These are phyloP conservation scores for Amphichorda felina DNA, from an alignment of 2,329 filamentous ascomycete genomes.

Conservation along the genomic window DNA sequence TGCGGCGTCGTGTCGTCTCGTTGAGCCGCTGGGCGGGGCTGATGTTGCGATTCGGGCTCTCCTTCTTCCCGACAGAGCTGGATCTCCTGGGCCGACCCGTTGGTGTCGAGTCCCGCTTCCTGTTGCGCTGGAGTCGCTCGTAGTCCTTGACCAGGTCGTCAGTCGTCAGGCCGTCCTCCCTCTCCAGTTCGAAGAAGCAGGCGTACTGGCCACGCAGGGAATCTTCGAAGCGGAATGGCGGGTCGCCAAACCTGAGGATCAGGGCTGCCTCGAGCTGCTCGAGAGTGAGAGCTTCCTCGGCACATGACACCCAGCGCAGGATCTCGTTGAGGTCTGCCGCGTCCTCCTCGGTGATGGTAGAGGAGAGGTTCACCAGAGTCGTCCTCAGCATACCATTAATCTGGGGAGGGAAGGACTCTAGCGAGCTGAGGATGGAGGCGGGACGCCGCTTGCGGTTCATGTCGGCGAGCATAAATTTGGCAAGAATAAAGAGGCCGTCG, in stretches of 20 bases:
- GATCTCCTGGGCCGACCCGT: constrained; percentile 1
- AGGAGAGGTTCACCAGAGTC: constrained; percentile 27
- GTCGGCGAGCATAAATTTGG: constrained; percentile 38
- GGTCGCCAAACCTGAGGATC: constrained; percentile 27
- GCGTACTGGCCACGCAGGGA: constrained; percentile 29
- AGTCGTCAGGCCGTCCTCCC: constrained; percentile 29
- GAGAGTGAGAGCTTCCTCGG: constrained; percentile 27
- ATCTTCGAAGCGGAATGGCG: constrained; percentile 27
- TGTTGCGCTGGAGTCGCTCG: constrained; percentile 15
- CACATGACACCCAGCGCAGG: constrained; percentile 31
- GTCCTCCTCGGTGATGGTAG: constrained; percentile 24
- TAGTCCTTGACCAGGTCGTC: constrained; percentile 26
- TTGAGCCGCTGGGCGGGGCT: neutral
- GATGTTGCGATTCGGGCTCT: constrained; percentile 1
- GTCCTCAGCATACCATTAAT: constrained; percentile 28
- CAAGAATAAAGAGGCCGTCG: constrained; percentile 34
- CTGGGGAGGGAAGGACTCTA: constrained; percentile 30
- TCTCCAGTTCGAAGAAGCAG: constrained; percentile 31
- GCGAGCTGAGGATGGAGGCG: constrained; percentile 27
- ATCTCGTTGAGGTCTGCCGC: constrained; percentile 32
- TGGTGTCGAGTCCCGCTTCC: constrained; percentile 2
- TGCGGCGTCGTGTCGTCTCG: neutral
- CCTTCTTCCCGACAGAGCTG: constrained; percentile 3
- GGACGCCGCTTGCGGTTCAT: constrained; percentile 31
- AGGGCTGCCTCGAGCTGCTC: constrained; percentile 31